Evolutionary conservation across 75 land plant genomes (phyloP).

Genomic region (Pseudotsuga menziesii): DNA sequence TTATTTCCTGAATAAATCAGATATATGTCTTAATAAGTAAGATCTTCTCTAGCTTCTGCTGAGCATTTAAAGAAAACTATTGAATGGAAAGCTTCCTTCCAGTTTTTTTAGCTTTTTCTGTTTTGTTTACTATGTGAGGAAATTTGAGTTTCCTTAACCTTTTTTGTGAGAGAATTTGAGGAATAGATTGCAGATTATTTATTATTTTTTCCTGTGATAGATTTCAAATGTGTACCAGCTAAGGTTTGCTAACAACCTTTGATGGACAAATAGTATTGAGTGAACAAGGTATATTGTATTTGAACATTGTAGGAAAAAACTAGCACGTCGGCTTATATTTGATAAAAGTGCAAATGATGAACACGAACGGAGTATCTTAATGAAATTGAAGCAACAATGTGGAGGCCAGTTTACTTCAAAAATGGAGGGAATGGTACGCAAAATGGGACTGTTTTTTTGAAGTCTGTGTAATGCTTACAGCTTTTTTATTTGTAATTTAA

Average conservation of each 20-base stretch:
- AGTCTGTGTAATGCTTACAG: background rate
- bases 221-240: background rate
- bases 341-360: conserved; percentile 99
- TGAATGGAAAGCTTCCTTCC: background rate
- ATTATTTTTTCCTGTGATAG: background rate
- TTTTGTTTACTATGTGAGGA: background rate
- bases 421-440: conserved; percentile 99
- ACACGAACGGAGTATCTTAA: conserved; percentile 92
- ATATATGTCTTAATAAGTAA: too few relatives aligned
- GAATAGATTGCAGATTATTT: background rate
- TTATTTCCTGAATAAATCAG: too few relatives aligned
- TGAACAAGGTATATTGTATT: too few relatives aligned
- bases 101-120: background rate
- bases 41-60: background rate
- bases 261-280: background rate
- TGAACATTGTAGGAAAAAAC: conserved; percentile 67
- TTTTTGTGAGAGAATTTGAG: background rate
- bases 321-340: conserved; percentile 90
- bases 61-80: background rate
- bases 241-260: too few relatives aligned
- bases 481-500: background rate
- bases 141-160: background rate
- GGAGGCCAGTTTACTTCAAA: conserved; percentile 98
- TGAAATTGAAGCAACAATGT: conserved; percentile 96
- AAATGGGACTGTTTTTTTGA: background rate